Base-by-base conservation (phyloP, 2,329 filamentous ascomycete genomes). In the Xylaria multiplex region DNA sequence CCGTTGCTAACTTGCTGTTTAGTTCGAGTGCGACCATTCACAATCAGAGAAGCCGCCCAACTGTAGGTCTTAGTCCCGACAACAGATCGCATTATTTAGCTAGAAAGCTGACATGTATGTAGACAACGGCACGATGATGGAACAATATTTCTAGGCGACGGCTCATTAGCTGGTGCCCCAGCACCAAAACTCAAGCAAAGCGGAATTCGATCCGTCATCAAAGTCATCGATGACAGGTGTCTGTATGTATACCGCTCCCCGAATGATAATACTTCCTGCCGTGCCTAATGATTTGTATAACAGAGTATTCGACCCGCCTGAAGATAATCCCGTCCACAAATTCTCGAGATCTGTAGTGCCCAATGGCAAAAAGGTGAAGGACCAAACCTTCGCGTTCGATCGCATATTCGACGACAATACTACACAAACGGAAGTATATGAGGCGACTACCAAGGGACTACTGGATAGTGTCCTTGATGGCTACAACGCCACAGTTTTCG, bases 401-500 rank as follows among this genome's bases (percentile, higher is more conserved):
- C 87, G 92, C 63, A 92, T 99, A 69, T 98, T 99, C 79, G 96
- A 99, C 84, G 94, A 98, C 66, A 97, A 95, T 77, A 92, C 92
- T 19, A 90, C 90, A 6, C 96, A 99, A 76, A 90, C 88, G 65
- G 96, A 99, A 76, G 93, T 99, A 1, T 99, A 98, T 83, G 96
- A 98, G 79, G 87, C 92, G 14, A 98, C 96, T 0, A 97, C 95
- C 1, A 92, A 91, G 78, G 88, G 83, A 62, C 86, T 99, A n/a
- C 87, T 99, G 67, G 95, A 98, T 78, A 97, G 91, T 77, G 94
- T 99, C 16, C 85, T 99, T 65, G 94, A 99, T 72, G 96, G 96
- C 71, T 99, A 97, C 84, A 99, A 99, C 83, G 96, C 96, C 54
- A 99, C 96, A 0, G 96, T 99, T 4, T 99, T 99, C 78, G 96